Conservation (phyloP, 1,284 basidiomycete genomes). For the Cryptococcus amylolentus region DNA sequence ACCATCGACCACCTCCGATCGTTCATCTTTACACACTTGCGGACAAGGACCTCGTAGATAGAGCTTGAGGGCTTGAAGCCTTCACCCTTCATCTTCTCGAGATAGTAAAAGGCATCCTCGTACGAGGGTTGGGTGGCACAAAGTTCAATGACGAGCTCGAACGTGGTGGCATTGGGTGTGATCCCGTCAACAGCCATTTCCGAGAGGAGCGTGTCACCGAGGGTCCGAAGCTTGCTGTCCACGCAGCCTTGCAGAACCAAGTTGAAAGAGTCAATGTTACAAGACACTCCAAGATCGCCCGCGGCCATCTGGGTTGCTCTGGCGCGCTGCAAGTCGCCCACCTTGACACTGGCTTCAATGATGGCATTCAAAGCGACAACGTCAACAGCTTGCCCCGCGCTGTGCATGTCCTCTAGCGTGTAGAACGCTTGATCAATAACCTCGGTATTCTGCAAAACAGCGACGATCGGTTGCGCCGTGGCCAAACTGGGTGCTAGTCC, state of each 20-base stretch:
- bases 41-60: constrained; percentile 63
- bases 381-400: constrained; percentile 58
- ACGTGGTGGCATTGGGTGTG: constrained; percentile 60
- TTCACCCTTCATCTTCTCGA: constrained; percentile 76
- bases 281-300: constrained; percentile 57
- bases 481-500: constrained; percentile 31
- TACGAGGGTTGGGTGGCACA: constrained; percentile 67
- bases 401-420: constrained; percentile 60
- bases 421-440: constrained; percentile 64
- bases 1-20: constrained; percentile 67
- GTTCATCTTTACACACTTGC: constrained; percentile 57
- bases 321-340: constrained; percentile 69
- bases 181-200: constrained; percentile 46
- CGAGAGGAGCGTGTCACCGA: constrained; percentile 39
- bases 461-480: constrained; percentile 52
- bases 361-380: constrained; percentile 62
- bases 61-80: constrained; percentile 56
- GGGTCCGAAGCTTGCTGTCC: constrained; percentile 22
- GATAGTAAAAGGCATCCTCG: constrained; percentile 81
- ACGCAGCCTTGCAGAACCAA: constrained; percentile 65
- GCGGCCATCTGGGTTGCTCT: constrained; percentile 69
- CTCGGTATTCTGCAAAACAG: constrained; percentile 56
- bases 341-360: constrained; percentile 60
- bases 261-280: constrained; percentile 67
- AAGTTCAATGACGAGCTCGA: constrained; percentile 63